These are phyloP conservation scores for Lachnellula occidentalis DNA, from an alignment of 2,329 filamentous ascomycete genomes.

Conservation along the genomic window DNA sequence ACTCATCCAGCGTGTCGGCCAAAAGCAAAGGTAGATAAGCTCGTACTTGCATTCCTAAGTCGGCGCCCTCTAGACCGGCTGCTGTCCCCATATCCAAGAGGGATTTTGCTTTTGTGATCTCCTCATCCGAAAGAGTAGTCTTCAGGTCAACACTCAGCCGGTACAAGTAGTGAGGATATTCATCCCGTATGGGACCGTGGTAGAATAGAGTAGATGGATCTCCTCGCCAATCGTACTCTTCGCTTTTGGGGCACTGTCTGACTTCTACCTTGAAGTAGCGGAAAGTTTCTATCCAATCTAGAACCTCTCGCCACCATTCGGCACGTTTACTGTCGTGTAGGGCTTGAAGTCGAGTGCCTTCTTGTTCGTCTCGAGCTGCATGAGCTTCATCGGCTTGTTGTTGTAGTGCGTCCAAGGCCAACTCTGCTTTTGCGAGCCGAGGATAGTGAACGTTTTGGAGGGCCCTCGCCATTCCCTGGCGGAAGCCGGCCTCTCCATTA, in stretches of 20 bases:
- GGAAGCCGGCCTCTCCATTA: not conserved
- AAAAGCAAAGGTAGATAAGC: not conserved
- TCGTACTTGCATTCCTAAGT: not conserved
- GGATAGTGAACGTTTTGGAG: not conserved
- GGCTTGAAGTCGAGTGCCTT: not conserved
- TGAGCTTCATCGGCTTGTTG: too few species aligned
- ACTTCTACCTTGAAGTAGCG: not conserved
- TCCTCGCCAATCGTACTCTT: not conserved
- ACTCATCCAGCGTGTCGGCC: not conserved
- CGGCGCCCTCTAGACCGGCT: too few species aligned
- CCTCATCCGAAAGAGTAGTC: not conserved
- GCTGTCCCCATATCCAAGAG: too few species aligned
- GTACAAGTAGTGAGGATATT: not conserved
- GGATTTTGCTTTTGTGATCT: too few species aligned
- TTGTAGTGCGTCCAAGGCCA: too few species aligned
- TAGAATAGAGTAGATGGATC: not conserved
- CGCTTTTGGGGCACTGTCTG: not conserved
- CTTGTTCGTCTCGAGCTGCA: too few species aligned
- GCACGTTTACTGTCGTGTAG: not conserved
- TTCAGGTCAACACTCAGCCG: not conserved
- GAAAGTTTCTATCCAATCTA: not conserved
- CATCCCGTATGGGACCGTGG: not conserved
- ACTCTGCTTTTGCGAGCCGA: not conserved
- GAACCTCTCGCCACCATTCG: not conserved
- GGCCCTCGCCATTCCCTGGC: not conserved